Evolutionary conservation across 2,329 filamentous ascomycete species (phyloP).

Genomic region (Aspergillus sp.): DNA sequence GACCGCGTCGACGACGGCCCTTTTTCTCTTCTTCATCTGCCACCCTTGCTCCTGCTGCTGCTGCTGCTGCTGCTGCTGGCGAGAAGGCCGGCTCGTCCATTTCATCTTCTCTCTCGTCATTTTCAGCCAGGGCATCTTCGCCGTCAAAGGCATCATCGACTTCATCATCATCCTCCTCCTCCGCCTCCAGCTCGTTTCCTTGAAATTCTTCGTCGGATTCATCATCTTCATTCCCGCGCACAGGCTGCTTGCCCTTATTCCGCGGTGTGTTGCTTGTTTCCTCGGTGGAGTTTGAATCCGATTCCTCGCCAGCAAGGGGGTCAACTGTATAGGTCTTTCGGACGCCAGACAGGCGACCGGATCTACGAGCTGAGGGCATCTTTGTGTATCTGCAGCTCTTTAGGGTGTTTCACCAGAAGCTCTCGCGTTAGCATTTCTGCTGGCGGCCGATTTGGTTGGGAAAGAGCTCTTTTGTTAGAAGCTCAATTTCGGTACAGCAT

Average conservation of each 20-base stretch:
- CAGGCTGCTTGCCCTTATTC: conserved; percentile 18
- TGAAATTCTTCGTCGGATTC: conserved; percentile 39
- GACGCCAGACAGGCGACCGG: conserved; percentile 32
- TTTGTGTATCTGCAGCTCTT: neutral
- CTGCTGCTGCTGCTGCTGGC: neutral
- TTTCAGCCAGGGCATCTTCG: conserved; percentile 15
- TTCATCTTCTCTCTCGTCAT: conserved; percentile 9
- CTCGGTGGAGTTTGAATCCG: neutral
- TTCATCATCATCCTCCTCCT: conserved; percentile 19
- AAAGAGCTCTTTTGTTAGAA: neutral
- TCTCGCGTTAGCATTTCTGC: neutral
- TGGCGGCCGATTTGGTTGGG: neutral
- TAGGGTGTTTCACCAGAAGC: neutral
- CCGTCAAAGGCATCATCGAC: conserved; percentile 18
- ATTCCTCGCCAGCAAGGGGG: conserved; percentile 31
- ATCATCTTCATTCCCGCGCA: conserved; percentile 20
- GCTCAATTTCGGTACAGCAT: neutral
- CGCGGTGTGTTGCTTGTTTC: conserved; percentile 1
- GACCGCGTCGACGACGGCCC: neutral
- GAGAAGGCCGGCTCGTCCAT: neutral
- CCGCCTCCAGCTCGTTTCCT: conserved; percentile 1
- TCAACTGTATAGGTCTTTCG: conserved; percentile 37
- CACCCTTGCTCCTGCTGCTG: neutral
- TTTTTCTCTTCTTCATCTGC: neutral
- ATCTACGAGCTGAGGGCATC: conserved; percentile 35